Percentiles rank a stretch among this genome's conserved stretches.
phyloP scores from a whole-genome alignment of 495 filamentous ascomycete genomes.

The Xylaria curta region DNA sequence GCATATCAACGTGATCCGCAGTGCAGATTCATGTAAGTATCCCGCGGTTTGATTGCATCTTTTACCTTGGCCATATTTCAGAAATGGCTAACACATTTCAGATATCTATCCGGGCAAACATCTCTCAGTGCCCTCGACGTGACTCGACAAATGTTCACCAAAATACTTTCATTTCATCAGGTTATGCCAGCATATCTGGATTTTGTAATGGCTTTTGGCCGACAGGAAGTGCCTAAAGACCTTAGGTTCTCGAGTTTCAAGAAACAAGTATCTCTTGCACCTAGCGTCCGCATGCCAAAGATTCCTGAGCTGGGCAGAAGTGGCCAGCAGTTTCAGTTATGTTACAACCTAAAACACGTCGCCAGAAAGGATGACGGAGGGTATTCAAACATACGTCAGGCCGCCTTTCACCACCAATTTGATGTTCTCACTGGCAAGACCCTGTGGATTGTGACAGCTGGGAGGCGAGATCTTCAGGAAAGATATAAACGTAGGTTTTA shows the following conservation, averaged over 20 bases:
- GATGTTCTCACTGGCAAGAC: slow-evolving; percentile 46
- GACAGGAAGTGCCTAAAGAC: slow-evolving; percentile 28
- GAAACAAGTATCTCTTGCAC: slow-evolving; percentile 44
- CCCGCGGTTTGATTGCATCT: no score
- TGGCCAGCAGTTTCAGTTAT: slow-evolving; percentile 4
- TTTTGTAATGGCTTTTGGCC: slow-evolving; percentile 50
- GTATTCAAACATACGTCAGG: slow-evolving; percentile 44
- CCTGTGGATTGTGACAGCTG: slow-evolving; percentile 50
- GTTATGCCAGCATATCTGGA: slow-evolving; percentile 54
- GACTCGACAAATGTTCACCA: slow-evolving; percentile 40
- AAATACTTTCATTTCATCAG: slow-evolving; percentile 51
- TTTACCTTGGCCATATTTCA: neutral
- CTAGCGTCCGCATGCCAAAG: slow-evolving; percentile 31
- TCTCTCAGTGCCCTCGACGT: slow-evolving; percentile 29
- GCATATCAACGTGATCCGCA: neutral
- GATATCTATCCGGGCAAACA: neutral
- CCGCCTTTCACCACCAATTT: slow-evolving; percentile 53
- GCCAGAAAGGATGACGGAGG: neutral
- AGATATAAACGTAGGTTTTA: slow-evolving; percentile 33
- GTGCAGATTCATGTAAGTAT: neutral
- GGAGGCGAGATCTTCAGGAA: slow-evolving; percentile 41
- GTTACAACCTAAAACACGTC: neutral
- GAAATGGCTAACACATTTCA: neutral
- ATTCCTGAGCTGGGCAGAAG: neutral
- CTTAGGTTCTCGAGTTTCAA: slow-evolving; percentile 35